A percentile compares a stretch with the other conserved stretches of the same genome.
Evolutionary conservation across 768 basidiomycete genomes (phyloP).

Genomic region (Mycena metata): DNA sequence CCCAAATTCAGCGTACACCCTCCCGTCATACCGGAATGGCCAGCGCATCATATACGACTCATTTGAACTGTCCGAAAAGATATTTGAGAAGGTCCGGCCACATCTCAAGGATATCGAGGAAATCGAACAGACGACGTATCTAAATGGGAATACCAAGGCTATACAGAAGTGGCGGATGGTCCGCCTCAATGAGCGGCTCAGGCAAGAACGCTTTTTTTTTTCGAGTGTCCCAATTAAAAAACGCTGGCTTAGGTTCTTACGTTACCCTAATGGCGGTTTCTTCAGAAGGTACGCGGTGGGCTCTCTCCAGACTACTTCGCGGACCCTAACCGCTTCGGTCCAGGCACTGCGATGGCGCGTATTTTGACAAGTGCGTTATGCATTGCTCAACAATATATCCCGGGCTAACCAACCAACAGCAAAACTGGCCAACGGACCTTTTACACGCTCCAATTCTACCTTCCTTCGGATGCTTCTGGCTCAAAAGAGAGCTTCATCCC

Average conservation of each 20-base stretch:
- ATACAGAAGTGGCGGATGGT: constrained; percentile 36
- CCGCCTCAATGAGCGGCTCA: constrained; percentile 33
- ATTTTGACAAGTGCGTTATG: background rate
- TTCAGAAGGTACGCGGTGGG: constrained; percentile 21
- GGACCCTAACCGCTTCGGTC: background rate
- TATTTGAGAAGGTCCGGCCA: constrained; percentile 29
- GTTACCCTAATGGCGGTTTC: constrained; percentile 26
- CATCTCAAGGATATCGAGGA: constrained; percentile 34
- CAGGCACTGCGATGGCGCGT: constrained; percentile 5
- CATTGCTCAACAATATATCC: background rate
- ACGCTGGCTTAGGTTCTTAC: no score
- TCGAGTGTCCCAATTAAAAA: no score
- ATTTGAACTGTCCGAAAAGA: constrained; percentile 22
- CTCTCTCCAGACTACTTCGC: background rate
- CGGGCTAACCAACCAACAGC: constrained; percentile 1
- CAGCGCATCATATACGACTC: constrained; percentile 38
- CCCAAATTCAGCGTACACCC: constrained; percentile 15
- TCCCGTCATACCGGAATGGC: constrained; percentile 30
- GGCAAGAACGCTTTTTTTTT: no score
- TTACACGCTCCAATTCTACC: constrained; percentile 37
- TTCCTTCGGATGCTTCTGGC: constrained; percentile 29
- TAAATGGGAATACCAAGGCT: constrained; percentile 12
- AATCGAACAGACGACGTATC: constrained; percentile 25
- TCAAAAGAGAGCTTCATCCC: constrained; percentile 30
- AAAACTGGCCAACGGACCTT: constrained; percentile 29